Conservation (phyloP, 306 rosid species). For the Abrus pulchellus region DNA sequence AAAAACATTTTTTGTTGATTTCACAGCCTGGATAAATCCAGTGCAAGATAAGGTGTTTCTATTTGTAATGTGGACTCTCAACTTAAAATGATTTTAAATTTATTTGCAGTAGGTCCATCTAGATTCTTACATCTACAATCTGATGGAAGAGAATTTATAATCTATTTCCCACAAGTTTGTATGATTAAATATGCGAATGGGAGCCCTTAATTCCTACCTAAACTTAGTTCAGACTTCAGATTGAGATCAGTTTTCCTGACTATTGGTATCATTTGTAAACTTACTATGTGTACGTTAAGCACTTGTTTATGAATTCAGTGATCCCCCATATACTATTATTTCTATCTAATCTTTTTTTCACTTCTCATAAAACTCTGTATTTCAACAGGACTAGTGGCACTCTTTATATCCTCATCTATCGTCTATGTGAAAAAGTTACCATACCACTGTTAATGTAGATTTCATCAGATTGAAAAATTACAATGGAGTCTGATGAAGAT, state of each 20-base stretch:
- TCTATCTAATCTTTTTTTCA: neutral
- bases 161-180: slow-evolving; percentile 6
- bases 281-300: slow-evolving; percentile 1
- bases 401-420: slow-evolving; percentile 28
- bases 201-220: neutral
- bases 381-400: slow-evolving; percentile 4
- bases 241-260: neutral
- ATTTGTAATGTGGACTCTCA: neutral
- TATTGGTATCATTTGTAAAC: slow-evolving; percentile 8
- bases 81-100: neutral
- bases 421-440: slow-evolving; percentile 1
- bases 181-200: neutral
- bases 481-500: neutral
- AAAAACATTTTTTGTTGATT: neutral
- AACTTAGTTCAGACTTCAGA: neutral
- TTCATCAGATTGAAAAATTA: slow-evolving; percentile 11
- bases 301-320: slow-evolving; percentile 13
- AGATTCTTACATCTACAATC: neutral
- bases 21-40: neutral
- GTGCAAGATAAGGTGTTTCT: slow-evolving; percentile 20
- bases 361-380: neutral
- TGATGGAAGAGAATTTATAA: neutral
- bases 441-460: neutral
- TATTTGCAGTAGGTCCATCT: neutral
- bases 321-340: slow-evolving; percentile 4